phyloP scores from a whole-genome alignment of 768 basidiomycete species.

The Tulasnella sp. region DNA sequence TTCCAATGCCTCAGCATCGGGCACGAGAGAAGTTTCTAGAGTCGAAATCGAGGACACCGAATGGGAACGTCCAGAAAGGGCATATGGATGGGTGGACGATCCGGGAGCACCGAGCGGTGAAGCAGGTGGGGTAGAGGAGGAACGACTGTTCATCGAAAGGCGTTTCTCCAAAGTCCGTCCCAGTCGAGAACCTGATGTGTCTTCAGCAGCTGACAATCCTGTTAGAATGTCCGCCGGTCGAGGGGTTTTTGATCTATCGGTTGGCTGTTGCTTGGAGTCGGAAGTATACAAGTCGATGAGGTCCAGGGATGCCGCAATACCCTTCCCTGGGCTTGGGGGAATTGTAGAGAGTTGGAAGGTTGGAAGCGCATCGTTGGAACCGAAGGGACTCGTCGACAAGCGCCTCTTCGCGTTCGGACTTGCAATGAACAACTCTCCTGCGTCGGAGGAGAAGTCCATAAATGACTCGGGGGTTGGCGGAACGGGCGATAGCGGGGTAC shows the following conservation, averaged over 20 bases:
- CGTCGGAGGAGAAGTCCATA: constrained; percentile 12
- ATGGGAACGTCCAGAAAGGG: background rate
- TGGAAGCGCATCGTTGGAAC: background rate
- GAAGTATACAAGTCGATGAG: background rate
- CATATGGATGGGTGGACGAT: background rate
- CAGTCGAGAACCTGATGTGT: background rate
- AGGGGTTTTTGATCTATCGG: background rate
- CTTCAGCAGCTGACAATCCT: background rate
- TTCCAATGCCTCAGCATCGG: constrained; percentile 43
- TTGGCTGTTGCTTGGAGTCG: background rate
- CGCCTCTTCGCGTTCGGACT: background rate
- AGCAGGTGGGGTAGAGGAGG: background rate
- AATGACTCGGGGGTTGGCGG: background rate
- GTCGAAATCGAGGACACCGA: constrained; percentile 8
- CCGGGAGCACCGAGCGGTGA: background rate
- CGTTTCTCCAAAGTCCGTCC: constrained; percentile 3
- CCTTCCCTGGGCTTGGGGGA: background rate
- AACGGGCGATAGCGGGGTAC: background rate
- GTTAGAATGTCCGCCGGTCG: background rate
- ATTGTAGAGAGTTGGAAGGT: background rate
- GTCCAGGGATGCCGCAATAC: background rate
- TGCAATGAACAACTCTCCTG: background rate
- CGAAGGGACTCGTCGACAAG: background rate
- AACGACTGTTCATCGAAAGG: background rate
- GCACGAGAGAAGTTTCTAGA: background rate